Percentiles rank a stretch among this genome's conserved stretches.
These are phyloP conservation scores for Gastrolobium bilobum DNA, from an alignment of 306 rosid genomes.

Conservation along the genomic window DNA sequence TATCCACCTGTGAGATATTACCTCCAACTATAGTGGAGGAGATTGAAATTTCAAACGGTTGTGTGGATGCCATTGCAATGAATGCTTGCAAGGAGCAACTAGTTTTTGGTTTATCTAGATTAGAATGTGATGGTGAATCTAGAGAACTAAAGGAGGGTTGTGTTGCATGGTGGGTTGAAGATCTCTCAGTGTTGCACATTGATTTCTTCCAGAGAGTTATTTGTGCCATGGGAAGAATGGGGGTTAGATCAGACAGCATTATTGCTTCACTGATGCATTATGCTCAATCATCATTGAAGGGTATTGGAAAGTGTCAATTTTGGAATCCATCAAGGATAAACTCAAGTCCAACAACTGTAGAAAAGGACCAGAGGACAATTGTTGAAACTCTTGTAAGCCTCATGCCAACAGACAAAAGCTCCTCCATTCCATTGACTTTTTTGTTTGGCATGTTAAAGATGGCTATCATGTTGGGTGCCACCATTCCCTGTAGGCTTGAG, in stretches of 20 bases:
- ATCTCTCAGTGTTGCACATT: constrained; percentile 67
- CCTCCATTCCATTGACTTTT: constrained; percentile 72
- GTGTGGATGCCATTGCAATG: constrained; percentile 85
- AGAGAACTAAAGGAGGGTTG: constrained; percentile 64
- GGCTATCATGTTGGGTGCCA: constrained; percentile 74
- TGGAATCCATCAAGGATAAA: constrained; percentile 64
- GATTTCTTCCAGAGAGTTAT: constrained; percentile 77
- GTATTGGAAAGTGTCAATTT: constrained; percentile 71
- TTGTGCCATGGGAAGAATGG: constrained; percentile 70
- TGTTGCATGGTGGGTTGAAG: constrained; percentile 88
- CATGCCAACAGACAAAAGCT: constrained; percentile 73
- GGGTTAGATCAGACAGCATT: constrained; percentile 75
- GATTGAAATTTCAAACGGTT: constrained; percentile 68
- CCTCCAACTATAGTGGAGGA: constrained; percentile 64
- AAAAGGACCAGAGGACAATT: constrained; percentile 64
- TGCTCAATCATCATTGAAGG: constrained; percentile 83
- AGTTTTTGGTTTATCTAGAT: constrained; percentile 66
- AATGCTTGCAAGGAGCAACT: constrained; percentile 88
- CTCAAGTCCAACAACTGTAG: constrained; percentile 53
- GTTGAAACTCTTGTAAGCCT: constrained; percentile 76
- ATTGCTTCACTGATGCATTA: constrained; percentile 80
- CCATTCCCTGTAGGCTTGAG: constrained; percentile 78
- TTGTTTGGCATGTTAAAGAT: constrained; percentile 86
- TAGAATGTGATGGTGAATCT: constrained; percentile 64
- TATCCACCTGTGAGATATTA: constrained; percentile 69